phyloP scores from a whole-genome alignment of 176 grass and related monocot species.

The Secale cereale region DNA sequence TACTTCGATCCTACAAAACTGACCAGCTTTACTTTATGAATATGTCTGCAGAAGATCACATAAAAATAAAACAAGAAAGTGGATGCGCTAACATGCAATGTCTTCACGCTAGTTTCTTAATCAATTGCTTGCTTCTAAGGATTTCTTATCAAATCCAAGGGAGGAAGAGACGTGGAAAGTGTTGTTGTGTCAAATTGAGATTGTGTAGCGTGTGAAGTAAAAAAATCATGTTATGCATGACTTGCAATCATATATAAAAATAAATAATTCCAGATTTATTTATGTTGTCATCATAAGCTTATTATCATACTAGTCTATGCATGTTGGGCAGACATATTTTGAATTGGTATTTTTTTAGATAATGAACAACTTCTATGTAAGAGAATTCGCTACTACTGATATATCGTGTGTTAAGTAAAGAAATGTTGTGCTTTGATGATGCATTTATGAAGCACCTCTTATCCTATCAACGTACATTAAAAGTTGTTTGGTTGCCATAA shows the following conservation, averaged over 20 bases:
- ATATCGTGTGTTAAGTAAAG: neutral
- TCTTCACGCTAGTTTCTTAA: too few relatives aligned
- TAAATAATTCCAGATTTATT: neutral
- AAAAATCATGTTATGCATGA: too few relatives aligned
- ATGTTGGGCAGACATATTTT: constrained; percentile 88
- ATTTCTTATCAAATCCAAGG: too few relatives aligned
- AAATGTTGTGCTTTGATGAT: neutral
- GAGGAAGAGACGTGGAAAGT: too few relatives aligned
- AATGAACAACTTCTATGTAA: too few relatives aligned
- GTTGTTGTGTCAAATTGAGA: too few relatives aligned
- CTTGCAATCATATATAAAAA: neutral
- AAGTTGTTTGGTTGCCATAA: neutral
- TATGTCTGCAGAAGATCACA: too few relatives aligned
- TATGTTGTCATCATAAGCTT: neutral
- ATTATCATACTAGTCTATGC: constrained; percentile 29
- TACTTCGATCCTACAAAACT: too few relatives aligned
- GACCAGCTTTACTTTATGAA: neutral
- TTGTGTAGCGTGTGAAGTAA: too few relatives aligned
- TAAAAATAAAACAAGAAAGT: too few relatives aligned
- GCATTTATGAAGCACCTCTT: neutral
- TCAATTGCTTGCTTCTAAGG: too few relatives aligned
- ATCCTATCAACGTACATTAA: neutral
- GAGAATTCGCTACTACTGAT: neutral
- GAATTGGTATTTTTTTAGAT: constrained; percentile 77
- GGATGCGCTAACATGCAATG: too few relatives aligned